phyloP scores from a whole-genome alignment of 2,329 filamentous ascomycete genomes.

The Colletotrichum incanum region DNA sequence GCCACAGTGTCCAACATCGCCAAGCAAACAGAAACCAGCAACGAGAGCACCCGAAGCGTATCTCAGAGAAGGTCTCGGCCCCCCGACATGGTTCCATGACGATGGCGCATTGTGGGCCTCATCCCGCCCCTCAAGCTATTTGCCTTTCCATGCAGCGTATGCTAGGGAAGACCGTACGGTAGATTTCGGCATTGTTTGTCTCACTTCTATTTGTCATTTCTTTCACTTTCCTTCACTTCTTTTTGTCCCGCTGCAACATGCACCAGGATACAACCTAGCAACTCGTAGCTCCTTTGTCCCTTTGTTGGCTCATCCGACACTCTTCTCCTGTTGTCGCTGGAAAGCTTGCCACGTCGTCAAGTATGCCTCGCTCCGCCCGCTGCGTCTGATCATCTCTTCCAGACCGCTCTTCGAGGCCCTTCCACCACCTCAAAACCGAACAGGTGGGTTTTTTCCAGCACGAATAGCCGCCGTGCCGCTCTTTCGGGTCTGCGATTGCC shows the following conservation, averaged over 20 bases:
- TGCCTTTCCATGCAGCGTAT: neutral
- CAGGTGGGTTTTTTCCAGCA: neutral
- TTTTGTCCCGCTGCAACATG: neutral
- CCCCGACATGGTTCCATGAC: neutral
- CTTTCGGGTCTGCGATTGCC: constrained; percentile 6
- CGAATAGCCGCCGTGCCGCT: constrained; percentile 33
- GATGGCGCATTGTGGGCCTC: neutral
- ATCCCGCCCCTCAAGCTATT: neutral
- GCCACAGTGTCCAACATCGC: neutral
- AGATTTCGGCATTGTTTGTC: neutral
- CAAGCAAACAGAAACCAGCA: neutral
- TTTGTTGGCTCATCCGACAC: neutral
- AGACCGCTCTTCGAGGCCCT: constrained; percentile 18
- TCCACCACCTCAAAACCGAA: neutral
- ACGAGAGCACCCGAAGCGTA: neutral
- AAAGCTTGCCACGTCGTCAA: constrained; percentile 11
- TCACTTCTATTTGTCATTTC: neutral
- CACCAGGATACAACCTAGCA: neutral
- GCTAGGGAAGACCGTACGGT: neutral
- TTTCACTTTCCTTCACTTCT: too few species aligned
- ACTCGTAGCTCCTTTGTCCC: neutral
- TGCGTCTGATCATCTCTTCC: constrained; percentile 7
- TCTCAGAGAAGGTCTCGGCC: neutral
- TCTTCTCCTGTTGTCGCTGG: neutral
- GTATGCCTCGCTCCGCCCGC: constrained; percentile 34